These are phyloP conservation scores for Cubamyces sp. DNA, from an alignment of 768 basidiomycete species.

Conservation along the genomic window DNA sequence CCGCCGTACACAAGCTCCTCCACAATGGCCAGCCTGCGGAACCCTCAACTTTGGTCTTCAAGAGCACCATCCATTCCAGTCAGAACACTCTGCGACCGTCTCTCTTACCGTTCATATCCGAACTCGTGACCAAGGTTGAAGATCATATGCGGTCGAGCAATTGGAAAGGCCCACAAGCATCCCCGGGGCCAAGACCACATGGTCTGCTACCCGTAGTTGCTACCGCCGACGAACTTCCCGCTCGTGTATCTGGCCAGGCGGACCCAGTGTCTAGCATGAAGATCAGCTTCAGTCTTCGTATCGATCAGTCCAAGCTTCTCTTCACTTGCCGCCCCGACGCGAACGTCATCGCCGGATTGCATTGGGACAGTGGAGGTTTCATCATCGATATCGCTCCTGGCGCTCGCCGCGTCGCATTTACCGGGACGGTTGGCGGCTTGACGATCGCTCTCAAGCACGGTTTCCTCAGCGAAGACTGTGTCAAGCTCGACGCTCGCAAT, in stretches of 20 bases:
- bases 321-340: slow-evolving; percentile 91
- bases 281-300: slow-evolving; percentile 86
- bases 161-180: slow-evolving; percentile 24
- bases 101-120: slow-evolving; percentile 83
- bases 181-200: slow-evolving; percentile 13
- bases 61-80: slow-evolving; percentile 87
- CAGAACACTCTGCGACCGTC: slow-evolving; percentile 82
- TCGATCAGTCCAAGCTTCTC: slow-evolving; percentile 86
- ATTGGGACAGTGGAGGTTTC: slow-evolving; percentile 96
- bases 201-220: slow-evolving; percentile 13
- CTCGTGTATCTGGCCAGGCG: slow-evolving; percentile 16
- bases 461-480: slow-evolving; percentile 81
- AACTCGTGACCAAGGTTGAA: slow-evolving; percentile 73
- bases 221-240: slow-evolving; percentile 19
- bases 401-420: slow-evolving; percentile 70
- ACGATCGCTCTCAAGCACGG: slow-evolving; percentile 84
- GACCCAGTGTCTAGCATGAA: slow-evolving; percentile 55
- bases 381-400: slow-evolving; percentile 77
- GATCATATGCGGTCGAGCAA: slow-evolving; percentile 63
- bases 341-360: slow-evolving; percentile 85
- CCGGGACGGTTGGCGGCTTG: slow-evolving; percentile 80
- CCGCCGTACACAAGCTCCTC: slow-evolving; percentile 44
- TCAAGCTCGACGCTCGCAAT: slow-evolving; percentile 79
- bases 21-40: slow-evolving; percentile 36
- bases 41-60: slow-evolving; percentile 75